Evolutionary conservation across 2,329 filamentous ascomycete species (phyloP).

Genomic region (Trichoderma sp.): DNA sequence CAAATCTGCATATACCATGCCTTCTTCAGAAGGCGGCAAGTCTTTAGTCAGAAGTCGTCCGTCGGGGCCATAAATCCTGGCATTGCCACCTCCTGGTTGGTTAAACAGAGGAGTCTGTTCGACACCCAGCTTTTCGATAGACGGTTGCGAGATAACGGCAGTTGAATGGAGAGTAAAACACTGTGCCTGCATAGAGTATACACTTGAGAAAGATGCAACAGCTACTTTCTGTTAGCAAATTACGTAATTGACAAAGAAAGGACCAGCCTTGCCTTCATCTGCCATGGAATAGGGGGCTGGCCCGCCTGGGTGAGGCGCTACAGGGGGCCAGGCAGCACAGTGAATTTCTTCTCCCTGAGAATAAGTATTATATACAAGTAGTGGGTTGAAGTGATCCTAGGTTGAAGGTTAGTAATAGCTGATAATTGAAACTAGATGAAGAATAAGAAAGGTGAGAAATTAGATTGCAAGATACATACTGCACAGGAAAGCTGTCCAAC

Average conservation of each 20-base stretch:
- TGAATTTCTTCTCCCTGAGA: not conserved
- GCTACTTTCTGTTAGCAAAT: not conserved
- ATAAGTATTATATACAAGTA: not conserved
- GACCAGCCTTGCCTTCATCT: not conserved
- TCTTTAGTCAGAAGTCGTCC: not conserved
- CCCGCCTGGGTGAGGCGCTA: not conserved
- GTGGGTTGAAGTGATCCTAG: not conserved
- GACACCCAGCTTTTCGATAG: not conserved
- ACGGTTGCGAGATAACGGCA: not conserved
- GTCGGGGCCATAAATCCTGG: not conserved
- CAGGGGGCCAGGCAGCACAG: not conserved
- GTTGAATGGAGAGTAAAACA: not conserved
- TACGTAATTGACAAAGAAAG: not conserved
- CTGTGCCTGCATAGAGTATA: not conserved
- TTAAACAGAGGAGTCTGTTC: not conserved
- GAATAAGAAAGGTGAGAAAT: not conserved
- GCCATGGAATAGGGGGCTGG: not conserved
- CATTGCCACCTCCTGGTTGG: not conserved
- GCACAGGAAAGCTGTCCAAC: not conserved
- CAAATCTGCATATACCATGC: not conserved
- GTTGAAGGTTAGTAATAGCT: not conserved
- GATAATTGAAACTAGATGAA: not conserved
- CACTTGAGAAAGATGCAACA: conserved; percentile 1
- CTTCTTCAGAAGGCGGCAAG: not conserved
- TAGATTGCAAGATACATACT: not conserved